Conservation (phyloP, 2,329 filamentous ascomycete species). For the Stemphylium beticola region DNA sequence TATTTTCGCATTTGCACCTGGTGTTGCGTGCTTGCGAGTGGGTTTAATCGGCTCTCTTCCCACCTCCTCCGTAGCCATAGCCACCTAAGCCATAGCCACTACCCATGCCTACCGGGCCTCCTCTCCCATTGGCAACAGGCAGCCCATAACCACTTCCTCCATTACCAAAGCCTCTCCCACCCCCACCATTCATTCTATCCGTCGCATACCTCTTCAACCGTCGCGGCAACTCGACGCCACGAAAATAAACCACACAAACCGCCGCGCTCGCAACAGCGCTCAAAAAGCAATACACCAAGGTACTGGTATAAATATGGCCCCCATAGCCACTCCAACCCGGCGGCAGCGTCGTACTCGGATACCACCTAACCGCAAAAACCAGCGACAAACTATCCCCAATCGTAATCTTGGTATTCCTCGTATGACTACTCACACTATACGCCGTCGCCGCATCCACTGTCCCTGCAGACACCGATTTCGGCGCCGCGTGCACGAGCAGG, state of each 20-base stretch:
- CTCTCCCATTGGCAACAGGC: conserved; percentile 37
- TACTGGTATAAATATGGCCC: conserved; percentile 58
- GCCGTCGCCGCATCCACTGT: conserved; percentile 87
- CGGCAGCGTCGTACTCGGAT: conserved; percentile 74
- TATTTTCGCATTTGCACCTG: neutral
- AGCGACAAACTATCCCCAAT: conserved; percentile 87
- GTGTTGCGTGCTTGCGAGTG: neutral
- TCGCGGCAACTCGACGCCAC: conserved; percentile 59
- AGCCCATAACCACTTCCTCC: conserved; percentile 40
- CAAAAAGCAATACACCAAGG: conserved; percentile 57
- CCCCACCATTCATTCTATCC: conserved; percentile 54
- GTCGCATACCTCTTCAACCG: conserved; percentile 63
- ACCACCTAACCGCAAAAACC: conserved; percentile 84
- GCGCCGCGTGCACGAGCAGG: conserved; percentile 77
- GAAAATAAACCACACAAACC: conserved; percentile 61
- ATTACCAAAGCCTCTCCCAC: conserved; percentile 46
- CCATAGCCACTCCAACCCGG: conserved; percentile 59
- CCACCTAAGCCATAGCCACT: conserved; percentile 50
- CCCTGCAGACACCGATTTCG: conserved; percentile 62
- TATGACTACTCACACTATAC: conserved; percentile 75
- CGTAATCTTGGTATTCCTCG: conserved; percentile 69
- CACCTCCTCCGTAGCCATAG: conserved; percentile 52
- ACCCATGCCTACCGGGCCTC: conserved; percentile 47
- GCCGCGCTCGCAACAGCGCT: conserved; percentile 56
- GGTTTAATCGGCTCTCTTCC: conserved; percentile 51